Evolutionary conservation across 345 rosid species (phyloP), one percentile per base, ranked within the genome.

Genomic region (Brassica napus): DNA sequence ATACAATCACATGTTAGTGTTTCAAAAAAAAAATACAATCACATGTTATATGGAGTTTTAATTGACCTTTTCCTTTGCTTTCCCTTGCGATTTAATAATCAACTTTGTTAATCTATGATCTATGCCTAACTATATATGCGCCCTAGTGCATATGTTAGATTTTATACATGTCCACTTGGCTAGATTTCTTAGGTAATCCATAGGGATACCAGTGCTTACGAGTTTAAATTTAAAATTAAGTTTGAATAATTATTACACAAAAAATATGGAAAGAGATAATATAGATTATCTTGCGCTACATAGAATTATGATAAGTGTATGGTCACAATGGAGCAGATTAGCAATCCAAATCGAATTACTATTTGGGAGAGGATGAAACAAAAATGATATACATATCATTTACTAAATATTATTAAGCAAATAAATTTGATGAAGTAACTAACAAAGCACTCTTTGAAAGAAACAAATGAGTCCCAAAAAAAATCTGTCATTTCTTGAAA

Each of bases 181-280:
- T 62, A 73, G 78, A 68, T 68, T 68, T 69, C 34, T 52, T 79
- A 73, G 82, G 78, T 79, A 24, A 47, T 68, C 78, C 35, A 68
- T 34, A 68, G 47, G 37, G 7, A 61, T 68, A 52, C 47, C 58
- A 68, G 23, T 67, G 66, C 75, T 68, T 74, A 79, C 75, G 70
- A 49, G 65, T 73, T 74, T 72, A 12, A 18, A 2, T 65, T 21
- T 32, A 59, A 9, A 60, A 16, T 60, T 32, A 61, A 62, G 39
- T 15, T 15, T 74, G 47, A 73, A 68, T 68, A 49, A 68, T 68
- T 37, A 61, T 72, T 18, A 68, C 32, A 31, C 32, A 31, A 31
- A 31, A 68, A 18, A 18, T 18, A 18, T 18, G 21, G 21, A 18
- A 18, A 18, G 49, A 47, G 70, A 74, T 79, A 79, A 69, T 69